These are phyloP conservation scores for Trichophaea hybrida DNA, from an alignment of 2,329 filamentous ascomycete genomes.

Conservation along the genomic window DNA sequence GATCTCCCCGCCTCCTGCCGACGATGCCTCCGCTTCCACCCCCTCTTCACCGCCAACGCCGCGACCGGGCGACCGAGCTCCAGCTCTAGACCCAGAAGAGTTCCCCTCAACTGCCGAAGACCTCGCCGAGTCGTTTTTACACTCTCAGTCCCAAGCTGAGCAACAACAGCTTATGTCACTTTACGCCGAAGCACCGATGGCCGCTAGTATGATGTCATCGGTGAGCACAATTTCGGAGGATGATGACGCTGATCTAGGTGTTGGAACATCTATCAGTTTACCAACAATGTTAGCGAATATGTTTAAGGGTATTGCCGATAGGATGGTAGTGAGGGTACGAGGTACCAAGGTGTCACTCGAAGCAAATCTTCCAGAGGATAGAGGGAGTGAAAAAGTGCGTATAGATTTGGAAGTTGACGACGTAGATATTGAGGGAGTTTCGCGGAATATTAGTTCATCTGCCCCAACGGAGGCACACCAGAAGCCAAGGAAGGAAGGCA, in stretches of 20 bases:
- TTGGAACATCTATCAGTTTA: slow-evolving; percentile 13
- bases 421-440: slow-evolving; percentile 44
- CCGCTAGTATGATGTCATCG: slow-evolving; percentile 3
- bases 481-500: slow-evolving; percentile 17
- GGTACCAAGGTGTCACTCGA: slow-evolving; percentile 54
- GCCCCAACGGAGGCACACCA: neutral
- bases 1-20: slow-evolving; percentile 7
- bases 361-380: slow-evolving; percentile 27
- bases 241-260: slow-evolving; percentile 16
- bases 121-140: slow-evolving; percentile 18
- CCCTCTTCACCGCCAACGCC: slow-evolving; percentile 2
- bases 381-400: slow-evolving; percentile 18
- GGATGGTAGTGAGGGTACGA: slow-evolving; percentile 51
- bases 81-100: slow-evolving; percentile 4
- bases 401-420: slow-evolving; percentile 50
- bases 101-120: slow-evolving; percentile 15
- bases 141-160: slow-evolving; percentile 15
- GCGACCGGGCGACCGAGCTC: neutral
- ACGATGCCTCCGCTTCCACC: slow-evolving; percentile 4
- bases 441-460: slow-evolving; percentile 18
- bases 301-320: slow-evolving; percentile 54
- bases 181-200: slow-evolving; percentile 7
- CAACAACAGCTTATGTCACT: slow-evolving; percentile 16
- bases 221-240: slow-evolving; percentile 2
- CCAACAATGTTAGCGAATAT: slow-evolving; percentile 18